Evolutionary conservation across 176 grass and related monocot genomes (phyloP).

Genomic region (Juncus inflexus): DNA sequence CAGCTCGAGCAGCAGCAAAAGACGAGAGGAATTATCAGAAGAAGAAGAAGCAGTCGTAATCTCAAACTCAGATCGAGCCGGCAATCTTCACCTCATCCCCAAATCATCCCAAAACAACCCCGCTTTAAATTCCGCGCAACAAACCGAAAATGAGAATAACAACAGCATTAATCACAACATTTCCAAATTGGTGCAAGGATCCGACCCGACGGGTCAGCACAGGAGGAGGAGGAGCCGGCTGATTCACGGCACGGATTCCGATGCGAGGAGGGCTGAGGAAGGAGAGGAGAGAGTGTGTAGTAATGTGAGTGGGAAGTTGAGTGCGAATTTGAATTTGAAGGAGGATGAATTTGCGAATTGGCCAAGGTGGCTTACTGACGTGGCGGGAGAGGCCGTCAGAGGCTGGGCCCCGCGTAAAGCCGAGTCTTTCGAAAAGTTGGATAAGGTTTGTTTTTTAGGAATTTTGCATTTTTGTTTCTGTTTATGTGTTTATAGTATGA

Average conservation of each 20-base stretch:
- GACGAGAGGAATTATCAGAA: constrained; percentile 56
- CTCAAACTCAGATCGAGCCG: constrained; percentile 34
- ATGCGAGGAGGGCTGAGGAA: neutral
- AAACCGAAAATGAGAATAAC: constrained; percentile 6
- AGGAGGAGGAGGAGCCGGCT: constrained; percentile 20
- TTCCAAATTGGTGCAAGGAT: no score
- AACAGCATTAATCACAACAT: neutral
- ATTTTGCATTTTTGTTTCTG: neutral
- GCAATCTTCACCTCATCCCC: constrained; percentile 44
- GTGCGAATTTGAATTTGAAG: constrained; percentile 4
- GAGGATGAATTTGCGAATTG: constrained; percentile 67
- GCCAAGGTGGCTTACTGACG: constrained; percentile 84
- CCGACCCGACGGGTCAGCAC: constrained; percentile 6
- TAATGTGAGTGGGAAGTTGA: constrained; percentile 12
- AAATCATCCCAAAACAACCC: constrained; percentile 32
- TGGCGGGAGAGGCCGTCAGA: constrained; percentile 74
- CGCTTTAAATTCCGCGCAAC: neutral
- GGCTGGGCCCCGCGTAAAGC: constrained; percentile 88
- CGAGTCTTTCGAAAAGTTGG: constrained; percentile 94
- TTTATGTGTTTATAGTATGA: neutral
- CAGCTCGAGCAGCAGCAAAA: constrained; percentile 69
- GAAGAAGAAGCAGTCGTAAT: constrained; percentile 56
- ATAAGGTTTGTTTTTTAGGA: constrained; percentile 50
- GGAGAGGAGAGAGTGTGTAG: neutral
- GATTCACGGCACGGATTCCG: neutral